A percentile compares a stretch with the other conserved stretches of the same genome.
phyloP scores from a whole-genome alignment of 495 filamentous ascomycete genomes.

The Cercophora scortea region DNA sequence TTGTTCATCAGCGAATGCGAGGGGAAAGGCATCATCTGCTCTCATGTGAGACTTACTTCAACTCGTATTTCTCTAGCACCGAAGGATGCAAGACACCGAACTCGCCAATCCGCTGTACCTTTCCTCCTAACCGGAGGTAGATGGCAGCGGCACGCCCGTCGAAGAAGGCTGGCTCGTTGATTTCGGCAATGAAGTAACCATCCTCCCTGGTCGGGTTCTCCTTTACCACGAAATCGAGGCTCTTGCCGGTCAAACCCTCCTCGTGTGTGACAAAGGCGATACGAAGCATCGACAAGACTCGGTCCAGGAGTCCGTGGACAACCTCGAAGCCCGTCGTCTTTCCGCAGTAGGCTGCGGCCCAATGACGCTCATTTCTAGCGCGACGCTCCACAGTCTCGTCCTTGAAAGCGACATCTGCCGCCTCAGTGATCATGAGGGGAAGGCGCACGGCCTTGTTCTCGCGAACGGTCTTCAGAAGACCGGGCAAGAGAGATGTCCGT shows the following conservation, averaged over 20 bases:
- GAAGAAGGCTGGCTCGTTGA: conserved; percentile 88
- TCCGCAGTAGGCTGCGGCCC: conserved; percentile 90
- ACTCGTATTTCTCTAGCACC: conserved; percentile 87
- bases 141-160: conserved; percentile 80
- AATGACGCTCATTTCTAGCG: conserved; percentile 85
- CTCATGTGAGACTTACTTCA: conserved; percentile 51
- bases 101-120: conserved; percentile 65
- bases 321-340: conserved; percentile 95
- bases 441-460: conserved; percentile 89
- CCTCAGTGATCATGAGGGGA: conserved; percentile 91
- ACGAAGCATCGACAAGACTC: conserved; percentile 87
- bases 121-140: conserved; percentile 61
- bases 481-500: conserved; percentile 79
- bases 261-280: conserved; percentile 69
- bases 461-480: conserved; percentile 86
- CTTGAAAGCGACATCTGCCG: conserved; percentile 86
- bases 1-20: background rate
- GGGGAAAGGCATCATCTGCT: too few species aligned
- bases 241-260: conserved; percentile 54
- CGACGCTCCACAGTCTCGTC: conserved; percentile 69
- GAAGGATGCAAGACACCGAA: conserved; percentile 92
- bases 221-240: conserved; percentile 37
- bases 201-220: conserved; percentile 46
- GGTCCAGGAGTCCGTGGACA: conserved; percentile 88
- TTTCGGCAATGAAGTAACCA: conserved; percentile 88